Evolutionary conservation across 257 asterid species (phyloP), one percentile per base, ranked within the genome.

Genomic region (Vinca minor): DNA sequence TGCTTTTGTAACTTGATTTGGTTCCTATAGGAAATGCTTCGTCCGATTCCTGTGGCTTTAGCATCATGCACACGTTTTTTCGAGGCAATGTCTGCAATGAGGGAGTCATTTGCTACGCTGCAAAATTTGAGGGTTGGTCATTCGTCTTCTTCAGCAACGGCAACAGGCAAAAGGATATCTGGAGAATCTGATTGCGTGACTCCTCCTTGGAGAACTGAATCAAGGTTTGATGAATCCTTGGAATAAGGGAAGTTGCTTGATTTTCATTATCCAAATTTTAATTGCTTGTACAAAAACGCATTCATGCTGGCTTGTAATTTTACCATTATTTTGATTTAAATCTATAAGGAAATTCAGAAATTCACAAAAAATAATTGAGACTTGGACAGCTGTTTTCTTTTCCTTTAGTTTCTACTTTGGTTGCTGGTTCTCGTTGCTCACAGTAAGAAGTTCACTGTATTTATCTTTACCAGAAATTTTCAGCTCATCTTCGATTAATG

Each of bases 41-140:
- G 95, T 50, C 98, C 96, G 10, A 91, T 91, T 68, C 98, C 96
- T n/a, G 95, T 88, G 52, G 98, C 98, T 32, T 71, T 88, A 75
- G 98, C 98, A 62, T 92, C 98, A 8, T 89, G 96, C 86, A 92
- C 96, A 45, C 88, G 96, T 8, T 85, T 89, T 81, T 89, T 92
- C 62, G 96, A 89, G 82, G 98, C 96, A 23, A 89, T 87, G 91
- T 88, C 98, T 23, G 96, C 95, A 53, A 88, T 88, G 96, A 83
- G 96, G 63, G 98, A 91, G 63, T 89, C 93, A 11, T 89, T 87
- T 62, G 82, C 93, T 61, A 84, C 91, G 32, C 96, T 92, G 60
- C 98, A 92, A 75, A 68, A 85, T 12, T 78, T 89, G 74, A 81
- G 96, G 81, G 94, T 87, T 4, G 91, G 96, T 4, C 85, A 66